These are phyloP conservation scores for Phyllosticta citrichinensis DNA, from an alignment of 2,329 filamentous ascomycete species.

Conservation along the genomic window DNA sequence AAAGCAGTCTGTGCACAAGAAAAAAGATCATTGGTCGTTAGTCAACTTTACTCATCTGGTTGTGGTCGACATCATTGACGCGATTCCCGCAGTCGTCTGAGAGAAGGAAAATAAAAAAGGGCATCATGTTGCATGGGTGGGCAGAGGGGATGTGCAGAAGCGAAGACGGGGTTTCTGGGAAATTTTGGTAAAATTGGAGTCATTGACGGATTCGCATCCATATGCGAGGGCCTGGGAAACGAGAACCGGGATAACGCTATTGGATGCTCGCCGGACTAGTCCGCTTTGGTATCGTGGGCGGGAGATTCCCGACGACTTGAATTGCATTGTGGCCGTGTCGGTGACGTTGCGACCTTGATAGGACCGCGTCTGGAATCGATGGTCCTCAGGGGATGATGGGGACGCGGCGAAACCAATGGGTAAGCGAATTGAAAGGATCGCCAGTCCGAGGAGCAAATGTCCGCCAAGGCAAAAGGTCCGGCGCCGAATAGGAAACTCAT, in stretches of 20 bases:
- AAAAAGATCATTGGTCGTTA: constrained; percentile 14
- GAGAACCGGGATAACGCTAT: neutral
- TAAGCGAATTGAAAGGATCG: neutral
- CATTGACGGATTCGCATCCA: neutral
- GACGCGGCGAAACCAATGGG: neutral
- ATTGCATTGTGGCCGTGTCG: neutral
- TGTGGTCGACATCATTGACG: neutral
- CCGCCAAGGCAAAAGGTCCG: neutral
- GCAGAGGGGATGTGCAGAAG: neutral
- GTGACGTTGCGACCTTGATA: neutral
- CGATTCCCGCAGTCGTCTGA: neutral
- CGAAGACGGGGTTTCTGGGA: neutral
- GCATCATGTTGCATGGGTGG: neutral
- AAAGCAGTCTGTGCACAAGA: constrained; percentile 33
- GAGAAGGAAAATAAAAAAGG: neutral
- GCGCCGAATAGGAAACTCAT: neutral
- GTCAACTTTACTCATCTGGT: neutral
- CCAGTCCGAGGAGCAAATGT: neutral
- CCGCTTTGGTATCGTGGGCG: neutral
- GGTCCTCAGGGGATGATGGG: neutral
- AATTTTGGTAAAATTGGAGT: neutral
- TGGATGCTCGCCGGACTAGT: neutral
- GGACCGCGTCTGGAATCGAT: neutral
- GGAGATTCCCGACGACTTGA: neutral
- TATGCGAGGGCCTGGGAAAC: neutral